Evolutionary conservation across 768 basidiomycete genomes (phyloP).

Genomic region (Fistulinella prunicolor): DNA sequence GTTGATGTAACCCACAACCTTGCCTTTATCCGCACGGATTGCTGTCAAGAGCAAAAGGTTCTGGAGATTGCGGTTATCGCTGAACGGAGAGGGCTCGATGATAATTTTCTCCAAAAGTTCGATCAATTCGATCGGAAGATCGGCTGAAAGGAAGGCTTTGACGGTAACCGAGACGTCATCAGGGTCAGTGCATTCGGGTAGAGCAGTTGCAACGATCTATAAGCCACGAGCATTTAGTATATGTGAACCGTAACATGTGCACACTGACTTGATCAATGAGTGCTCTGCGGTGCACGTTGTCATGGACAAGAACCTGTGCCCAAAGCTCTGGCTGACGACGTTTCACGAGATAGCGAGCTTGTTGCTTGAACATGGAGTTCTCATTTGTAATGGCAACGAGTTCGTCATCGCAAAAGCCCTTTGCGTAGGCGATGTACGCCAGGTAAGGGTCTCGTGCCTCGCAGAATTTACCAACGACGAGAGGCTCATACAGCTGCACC

Average conservation of each 20-base stretch:
- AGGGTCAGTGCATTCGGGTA: conserved; percentile 96
- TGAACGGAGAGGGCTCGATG: conserved; percentile 95
- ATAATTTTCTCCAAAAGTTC: conserved; percentile 98
- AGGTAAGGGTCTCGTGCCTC: conserved; percentile 97
- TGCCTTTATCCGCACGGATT: conserved; percentile 96
- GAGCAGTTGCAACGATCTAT: conserved; percentile 88
- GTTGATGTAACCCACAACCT: conserved; percentile 97
- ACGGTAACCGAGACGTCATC: conserved; percentile 98
- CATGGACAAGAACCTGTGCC: conserved; percentile 87
- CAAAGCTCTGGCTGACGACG: conserved; percentile 93
- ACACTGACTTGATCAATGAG: conserved; percentile 85
- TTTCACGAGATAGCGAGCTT: conserved; percentile 96
- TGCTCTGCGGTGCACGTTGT: conserved; percentile 89
- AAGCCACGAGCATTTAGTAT: background rate
- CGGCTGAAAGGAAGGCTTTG: conserved; percentile 96
- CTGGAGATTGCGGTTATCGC: conserved; percentile 95
- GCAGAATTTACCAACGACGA: conserved; percentile 98
- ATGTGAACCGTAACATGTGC: background rate
- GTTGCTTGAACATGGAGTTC: conserved; percentile 99
- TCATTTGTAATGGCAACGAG: conserved; percentile 96
- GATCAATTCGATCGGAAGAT: conserved; percentile 95
- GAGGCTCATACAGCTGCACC: conserved; percentile 85
- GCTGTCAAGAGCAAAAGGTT: conserved; percentile 93
- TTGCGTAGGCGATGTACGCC: conserved; percentile 98
- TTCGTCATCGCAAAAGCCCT: conserved; percentile 98